Percentiles rank a stretch among this genome's conserved stretches.
Evolutionary conservation across 2,329 filamentous ascomycete genomes (phyloP).

Genomic region (Talaromyces albobiverticillius): DNA sequence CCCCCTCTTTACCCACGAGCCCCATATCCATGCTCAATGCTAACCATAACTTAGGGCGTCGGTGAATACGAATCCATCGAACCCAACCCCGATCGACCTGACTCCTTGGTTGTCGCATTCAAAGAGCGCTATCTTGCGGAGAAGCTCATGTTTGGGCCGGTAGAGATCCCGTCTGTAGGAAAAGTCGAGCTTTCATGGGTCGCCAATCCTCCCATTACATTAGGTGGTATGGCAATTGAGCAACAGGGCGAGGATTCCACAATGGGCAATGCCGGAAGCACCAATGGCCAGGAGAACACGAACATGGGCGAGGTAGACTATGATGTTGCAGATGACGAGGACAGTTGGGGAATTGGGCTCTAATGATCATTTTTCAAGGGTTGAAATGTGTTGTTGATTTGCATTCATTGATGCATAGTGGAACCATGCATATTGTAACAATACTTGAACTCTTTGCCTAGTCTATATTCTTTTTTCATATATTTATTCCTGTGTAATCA

Average conservation of each 20-base stretch:
- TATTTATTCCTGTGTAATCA: background rate
- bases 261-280: slow-evolving; percentile 27
- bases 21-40: background rate
- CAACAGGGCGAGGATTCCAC: slow-evolving; percentile 30
- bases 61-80: slow-evolving; percentile 48
- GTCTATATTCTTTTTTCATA: background rate
- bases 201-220: slow-evolving; percentile 31
- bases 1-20: background rate
- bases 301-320: slow-evolving; percentile 45
- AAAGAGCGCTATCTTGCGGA: slow-evolving; percentile 54
- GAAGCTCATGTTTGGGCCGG: slow-evolving; percentile 49
- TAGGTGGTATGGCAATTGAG: slow-evolving; percentile 18
- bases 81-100: slow-evolving; percentile 36
- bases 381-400: background rate
- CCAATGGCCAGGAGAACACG: slow-evolving; percentile 19
- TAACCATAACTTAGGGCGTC: slow-evolving; percentile 34
- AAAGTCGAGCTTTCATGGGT: slow-evolving; percentile 57
- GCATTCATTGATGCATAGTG: background rate
- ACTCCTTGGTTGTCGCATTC: slow-evolving; percentile 44
- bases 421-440: background rate
- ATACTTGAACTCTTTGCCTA: background rate
- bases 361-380: background rate
- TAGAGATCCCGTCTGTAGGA: slow-evolving; percentile 51
- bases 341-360: slow-evolving; percentile 15
- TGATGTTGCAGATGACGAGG: slow-evolving; percentile 46